Evolutionary conservation across 2,329 filamentous ascomycete species (phyloP).

Genomic region (Botryotinia narcissicola): DNA sequence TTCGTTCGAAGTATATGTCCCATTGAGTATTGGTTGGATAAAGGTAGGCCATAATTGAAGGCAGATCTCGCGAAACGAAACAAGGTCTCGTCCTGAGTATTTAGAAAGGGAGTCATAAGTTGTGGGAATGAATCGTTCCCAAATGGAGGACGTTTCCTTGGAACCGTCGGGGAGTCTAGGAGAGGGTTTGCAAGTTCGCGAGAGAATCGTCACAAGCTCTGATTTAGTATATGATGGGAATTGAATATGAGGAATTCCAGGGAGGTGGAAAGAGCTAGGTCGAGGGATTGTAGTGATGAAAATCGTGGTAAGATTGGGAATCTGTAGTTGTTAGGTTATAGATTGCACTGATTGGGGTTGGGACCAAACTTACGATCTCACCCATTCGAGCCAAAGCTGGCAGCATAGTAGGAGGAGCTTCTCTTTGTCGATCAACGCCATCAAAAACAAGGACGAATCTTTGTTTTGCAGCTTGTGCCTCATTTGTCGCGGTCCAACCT

Average conservation of each 20-base stretch:
- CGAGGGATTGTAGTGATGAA: slow-evolving; percentile 73
- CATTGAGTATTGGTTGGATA: slow-evolving; percentile 70
- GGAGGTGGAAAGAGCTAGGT: slow-evolving; percentile 65
- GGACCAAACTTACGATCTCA: slow-evolving; percentile 63
- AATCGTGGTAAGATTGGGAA: slow-evolving; percentile 72
- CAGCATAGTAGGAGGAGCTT: slow-evolving; percentile 74
- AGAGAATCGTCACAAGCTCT: slow-evolving; percentile 75
- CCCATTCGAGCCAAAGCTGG: slow-evolving; percentile 78
- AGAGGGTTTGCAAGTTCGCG: slow-evolving; percentile 47
- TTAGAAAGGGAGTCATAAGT: slow-evolving; percentile 85
- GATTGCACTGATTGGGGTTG: not conserved
- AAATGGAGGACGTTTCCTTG: slow-evolving; percentile 63
- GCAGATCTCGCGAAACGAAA: slow-evolving; percentile 68
- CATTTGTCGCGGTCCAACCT: slow-evolving; percentile 26
- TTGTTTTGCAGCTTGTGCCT: slow-evolving; percentile 38
- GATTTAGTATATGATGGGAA: slow-evolving; percentile 82
- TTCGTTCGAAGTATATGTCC: slow-evolving; percentile 68
- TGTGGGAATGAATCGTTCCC: slow-evolving; percentile 76
- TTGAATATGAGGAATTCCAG: slow-evolving; percentile 71
- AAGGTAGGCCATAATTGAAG: slow-evolving; percentile 81
- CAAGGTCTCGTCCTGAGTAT: slow-evolving; percentile 75
- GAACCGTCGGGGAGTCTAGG: slow-evolving; percentile 45
- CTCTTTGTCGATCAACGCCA: slow-evolving; percentile 79
- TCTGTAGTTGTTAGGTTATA: slow-evolving; percentile 48
- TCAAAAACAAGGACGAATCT: slow-evolving; percentile 83